phyloP scores from a whole-genome alignment of 2,329 filamentous ascomycete species.

The Penicillium sp. region DNA sequence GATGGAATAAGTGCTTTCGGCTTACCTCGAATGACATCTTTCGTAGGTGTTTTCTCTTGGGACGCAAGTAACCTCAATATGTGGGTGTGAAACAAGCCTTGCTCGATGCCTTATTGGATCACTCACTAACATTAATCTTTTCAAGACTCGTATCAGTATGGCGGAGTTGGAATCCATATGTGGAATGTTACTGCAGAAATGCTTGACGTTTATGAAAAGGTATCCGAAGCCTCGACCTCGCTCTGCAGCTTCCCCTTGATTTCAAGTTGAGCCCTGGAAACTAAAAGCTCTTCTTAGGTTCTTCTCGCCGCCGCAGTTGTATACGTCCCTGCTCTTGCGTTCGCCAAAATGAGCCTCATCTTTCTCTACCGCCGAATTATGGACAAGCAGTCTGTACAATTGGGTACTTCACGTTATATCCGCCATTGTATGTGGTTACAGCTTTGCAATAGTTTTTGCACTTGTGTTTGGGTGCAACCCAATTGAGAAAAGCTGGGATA shows the following conservation, averaged over 20 bases:
- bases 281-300: slow-evolving; percentile 2
- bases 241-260: too few relatives aligned
- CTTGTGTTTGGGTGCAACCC: slow-evolving; percentile 20
- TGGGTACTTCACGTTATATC: slow-evolving; percentile 17
- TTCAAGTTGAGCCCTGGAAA: too few relatives aligned
- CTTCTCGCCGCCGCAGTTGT: slow-evolving; percentile 20
- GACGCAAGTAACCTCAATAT: slow-evolving; percentile 17
- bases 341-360: slow-evolving; percentile 26
- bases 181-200: slow-evolving; percentile 22
- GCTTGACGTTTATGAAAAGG: slow-evolving; percentile 21
- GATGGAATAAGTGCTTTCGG: not conserved
- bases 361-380: slow-evolving; percentile 28
- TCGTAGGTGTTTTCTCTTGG: slow-evolving; percentile 18
- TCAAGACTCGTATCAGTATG: slow-evolving; percentile 19
- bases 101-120: not conserved
- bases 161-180: slow-evolving; percentile 22
- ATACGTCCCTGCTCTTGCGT: slow-evolving; percentile 24
- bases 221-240: not conserved
- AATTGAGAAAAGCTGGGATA: slow-evolving; percentile 18
- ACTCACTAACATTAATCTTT: not conserved
- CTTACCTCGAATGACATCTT: too few relatives aligned
- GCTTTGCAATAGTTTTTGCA: slow-evolving; percentile 20
- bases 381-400: slow-evolving; percentile 11
- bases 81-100: not conserved
- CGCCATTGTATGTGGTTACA: slow-evolving; percentile 20